Base-by-base conservation (phyloP, 2,329 filamentous ascomycete species). In the Periconia digitata region DNA sequence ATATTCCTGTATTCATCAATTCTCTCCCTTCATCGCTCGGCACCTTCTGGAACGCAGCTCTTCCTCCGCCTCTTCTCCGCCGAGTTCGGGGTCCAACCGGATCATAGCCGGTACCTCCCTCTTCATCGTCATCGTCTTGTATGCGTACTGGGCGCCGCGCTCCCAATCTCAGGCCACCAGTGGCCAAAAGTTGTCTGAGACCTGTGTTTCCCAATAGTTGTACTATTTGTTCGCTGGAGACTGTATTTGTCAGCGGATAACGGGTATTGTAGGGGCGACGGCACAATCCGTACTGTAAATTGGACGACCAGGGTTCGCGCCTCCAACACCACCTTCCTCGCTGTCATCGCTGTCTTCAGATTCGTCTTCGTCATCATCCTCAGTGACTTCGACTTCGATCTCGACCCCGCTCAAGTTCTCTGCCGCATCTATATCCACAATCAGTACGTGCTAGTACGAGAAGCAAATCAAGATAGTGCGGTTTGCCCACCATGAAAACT, bases 1-100 rank as follows among this genome's bases (percentile, higher is more conserved):
- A 97, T 2, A 76, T 78, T 1, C 92, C 92, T 23, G 85, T 87
- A 34, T 83, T 78, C 91, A 97, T 96, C 52, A 97, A 75, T 58
- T 86, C 83, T 41, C 72, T 78, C 7, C 94, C 92, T 53, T 84
- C 79, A 10, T 88, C 84, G 61, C 86, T 96, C 0, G 92, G 92
- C 0, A 96, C 84, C 59, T 88, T 88, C n/a, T 92, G 90, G 50
- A 92, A 92, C 38, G 74, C 67, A 16, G 73, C 73, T 51, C 69
- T 70, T 44, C 79, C 76, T 40, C 79, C 72, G 27, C 76, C 69
- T 35, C 78, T 72, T 58, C 76, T 74, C 42, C 76, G 71, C 41
- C 73, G 64, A 17, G 62, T 35, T 43, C 71, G 63, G 6, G 62
- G 58, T 3, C 55, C 58, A 2, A 69, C 55, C 20, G 62, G 59